Conservation (phyloP, 768 basidiomycete species). For the Lentinula detonsa region DNA sequence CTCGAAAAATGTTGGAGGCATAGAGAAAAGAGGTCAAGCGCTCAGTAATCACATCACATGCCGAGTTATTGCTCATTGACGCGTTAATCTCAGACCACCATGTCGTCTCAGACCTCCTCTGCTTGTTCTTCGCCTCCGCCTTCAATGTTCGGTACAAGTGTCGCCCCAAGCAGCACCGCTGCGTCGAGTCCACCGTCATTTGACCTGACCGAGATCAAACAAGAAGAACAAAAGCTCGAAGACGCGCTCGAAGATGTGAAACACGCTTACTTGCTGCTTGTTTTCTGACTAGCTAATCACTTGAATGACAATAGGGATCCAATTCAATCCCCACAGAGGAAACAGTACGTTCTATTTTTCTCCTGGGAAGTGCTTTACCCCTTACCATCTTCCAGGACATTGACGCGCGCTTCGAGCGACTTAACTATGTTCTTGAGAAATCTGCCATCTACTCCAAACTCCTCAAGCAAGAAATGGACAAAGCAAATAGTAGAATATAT, state of each 20-base stretch:
- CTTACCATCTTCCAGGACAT: conserved; percentile 31
- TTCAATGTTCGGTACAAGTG: conserved; percentile 1
- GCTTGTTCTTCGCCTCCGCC: conserved; percentile 2
- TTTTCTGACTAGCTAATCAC: neutral
- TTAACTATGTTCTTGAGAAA: conserved; percentile 67
- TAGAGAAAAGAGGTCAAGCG: neutral
- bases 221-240: neutral
- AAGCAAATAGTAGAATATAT: conserved; percentile 27
- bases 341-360: neutral
- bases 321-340: neutral
- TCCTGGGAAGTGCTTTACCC: neutral
- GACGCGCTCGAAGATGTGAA: neutral
- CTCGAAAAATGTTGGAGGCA: neutral
- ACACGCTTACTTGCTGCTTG: neutral
- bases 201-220: neutral
- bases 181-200: neutral
- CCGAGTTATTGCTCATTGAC: neutral
- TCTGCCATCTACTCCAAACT: conserved; percentile 71
- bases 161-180: conserved; percentile 5
- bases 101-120: neutral
- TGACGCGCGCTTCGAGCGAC: conserved; percentile 41
- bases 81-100: neutral
- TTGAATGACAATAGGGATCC: neutral
- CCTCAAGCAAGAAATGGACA: conserved; percentile 71
- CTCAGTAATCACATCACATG: neutral